Evolutionary conservation across 208 protist species (phyloP).

Genomic region (Trichomonas gallinae): DNA sequence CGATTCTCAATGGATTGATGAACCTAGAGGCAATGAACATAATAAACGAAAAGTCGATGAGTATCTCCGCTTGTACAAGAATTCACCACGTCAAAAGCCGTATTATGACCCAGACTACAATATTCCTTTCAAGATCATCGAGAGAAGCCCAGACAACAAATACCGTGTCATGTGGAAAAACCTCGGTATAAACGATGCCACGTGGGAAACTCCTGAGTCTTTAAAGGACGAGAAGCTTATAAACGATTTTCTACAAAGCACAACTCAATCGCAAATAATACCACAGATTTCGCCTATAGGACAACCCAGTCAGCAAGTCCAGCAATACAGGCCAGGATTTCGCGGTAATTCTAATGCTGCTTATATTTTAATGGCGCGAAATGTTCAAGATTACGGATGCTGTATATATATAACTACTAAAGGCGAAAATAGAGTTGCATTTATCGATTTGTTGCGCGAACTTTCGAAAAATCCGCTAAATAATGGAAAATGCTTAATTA

Average conservation of each 20-base stretch:
- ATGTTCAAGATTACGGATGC: neutral
- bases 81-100: neutral
- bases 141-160: neutral
- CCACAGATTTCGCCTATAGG: neutral
- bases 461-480: neutral
- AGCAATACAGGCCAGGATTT: no score
- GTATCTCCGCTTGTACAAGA: neutral
- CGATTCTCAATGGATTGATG: neutral
- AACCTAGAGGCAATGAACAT: neutral
- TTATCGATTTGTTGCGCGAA: neutral
- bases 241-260: neutral
- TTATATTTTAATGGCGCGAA: neutral
- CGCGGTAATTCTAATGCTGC: no score
- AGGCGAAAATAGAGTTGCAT: no score
- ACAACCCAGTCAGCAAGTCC: neutral
- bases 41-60: neutral
- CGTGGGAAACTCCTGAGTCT: slow-evolving; percentile 41
- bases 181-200: slow-evolving; percentile 42
- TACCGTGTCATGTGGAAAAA: slow-evolving; percentile 53
- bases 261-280: neutral
- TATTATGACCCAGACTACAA: neutral
- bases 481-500: neutral
- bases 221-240: neutral
- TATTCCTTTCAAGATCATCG: neutral
- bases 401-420: neutral